Conservation (phyloP, 495 filamentous ascomycete species). For the Neurospora sp. region DNA sequence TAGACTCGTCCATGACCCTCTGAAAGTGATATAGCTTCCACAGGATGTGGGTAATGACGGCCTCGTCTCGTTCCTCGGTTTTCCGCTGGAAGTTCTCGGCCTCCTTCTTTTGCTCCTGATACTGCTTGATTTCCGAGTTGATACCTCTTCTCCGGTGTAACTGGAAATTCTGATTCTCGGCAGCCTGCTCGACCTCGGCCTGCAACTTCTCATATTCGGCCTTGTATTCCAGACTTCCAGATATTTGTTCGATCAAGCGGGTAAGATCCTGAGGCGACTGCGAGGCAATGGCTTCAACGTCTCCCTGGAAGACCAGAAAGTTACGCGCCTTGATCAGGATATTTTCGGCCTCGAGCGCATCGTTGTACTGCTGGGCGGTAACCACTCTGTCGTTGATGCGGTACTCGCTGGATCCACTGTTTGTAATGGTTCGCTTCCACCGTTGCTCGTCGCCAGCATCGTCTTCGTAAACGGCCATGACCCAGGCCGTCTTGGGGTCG, state of each 20-base stretch:
- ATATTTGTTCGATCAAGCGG: constrained; percentile 92
- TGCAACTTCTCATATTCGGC: constrained; percentile 87
- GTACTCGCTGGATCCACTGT: constrained; percentile 82
- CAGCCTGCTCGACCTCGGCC: constrained; percentile 71
- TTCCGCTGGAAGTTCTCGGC: constrained; percentile 86
- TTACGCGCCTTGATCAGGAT: constrained; percentile 97
- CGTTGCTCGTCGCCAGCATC: constrained; percentile 90
- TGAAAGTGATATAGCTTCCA: constrained; percentile 99
- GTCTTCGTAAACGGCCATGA: constrained; percentile 98
- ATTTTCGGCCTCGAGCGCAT: constrained; percentile 83
- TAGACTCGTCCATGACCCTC: constrained; percentile 81
- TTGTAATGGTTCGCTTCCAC: constrained; percentile 94
- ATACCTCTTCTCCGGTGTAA: constrained; percentile 83
- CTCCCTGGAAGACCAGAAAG: constrained; percentile 96
- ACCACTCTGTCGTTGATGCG: constrained; percentile 89
- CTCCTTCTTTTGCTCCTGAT: constrained; percentile 93
- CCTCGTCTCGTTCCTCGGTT: constrained; percentile 79
- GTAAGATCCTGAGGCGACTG: constrained; percentile 93
- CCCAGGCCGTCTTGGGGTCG: constrained; percentile 91
- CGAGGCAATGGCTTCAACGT: constrained; percentile 95
- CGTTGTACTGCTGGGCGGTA: constrained; percentile 85
- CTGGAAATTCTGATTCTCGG: constrained; percentile 78
- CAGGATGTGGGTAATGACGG: constrained; percentile 85
- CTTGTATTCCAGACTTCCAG: constrained; percentile 91
- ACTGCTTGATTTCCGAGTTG: constrained; percentile 96